Base-by-base conservation (phyloP, 148 eudicot genomes). In the Fagopyrum esculentum region DNA sequence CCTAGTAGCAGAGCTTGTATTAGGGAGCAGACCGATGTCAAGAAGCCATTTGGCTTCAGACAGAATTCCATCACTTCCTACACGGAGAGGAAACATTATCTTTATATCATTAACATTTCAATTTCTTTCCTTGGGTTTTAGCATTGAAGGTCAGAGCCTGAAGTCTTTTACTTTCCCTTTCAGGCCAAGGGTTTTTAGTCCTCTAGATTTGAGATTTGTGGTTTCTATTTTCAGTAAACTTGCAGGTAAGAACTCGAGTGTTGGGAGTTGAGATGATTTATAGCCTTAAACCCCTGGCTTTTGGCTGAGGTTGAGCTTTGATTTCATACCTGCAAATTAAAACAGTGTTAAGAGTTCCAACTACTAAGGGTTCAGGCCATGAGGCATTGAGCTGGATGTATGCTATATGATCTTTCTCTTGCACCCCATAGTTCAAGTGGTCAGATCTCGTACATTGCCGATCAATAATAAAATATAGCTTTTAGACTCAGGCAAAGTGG, bases 1-100 rank as follows among this genome's bases (percentile, higher is more conserved):
- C 80, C 93, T 89, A 73, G 97, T 92, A 76, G 98, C 93, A 81
- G 98, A 90, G 83, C 87, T 95, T 64, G 93, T 86, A 84, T 92
- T 95, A 68, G 98, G 98, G 80, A 78, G 89, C 80, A 95, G 92
- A 83, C 96, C 98, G 45, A 89, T 80, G 84, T 92, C 98, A 77
- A 95, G 90, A 77, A 95, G 97, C 96, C 96, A 86, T 76, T 84
- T 83, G 70, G 97, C 97, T 81, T 95, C 98, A 2, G 92, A 81
- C 82, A 95, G 82, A 77, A 95, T 85, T 43, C 97, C 96, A 73
- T 85, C 89, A 73, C 80, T 80, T 85, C 85, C 93, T 89, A 81
- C 73, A 85, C 77, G 51, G 47, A 71, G 72, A 69, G 19, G 50
- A 49, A 12, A 6, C 7, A 10, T 61, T 9, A 49, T 49, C 52